Evolutionary conservation across 139 green algal species (phyloP).

Genomic region (Asterochloris erici): DNA sequence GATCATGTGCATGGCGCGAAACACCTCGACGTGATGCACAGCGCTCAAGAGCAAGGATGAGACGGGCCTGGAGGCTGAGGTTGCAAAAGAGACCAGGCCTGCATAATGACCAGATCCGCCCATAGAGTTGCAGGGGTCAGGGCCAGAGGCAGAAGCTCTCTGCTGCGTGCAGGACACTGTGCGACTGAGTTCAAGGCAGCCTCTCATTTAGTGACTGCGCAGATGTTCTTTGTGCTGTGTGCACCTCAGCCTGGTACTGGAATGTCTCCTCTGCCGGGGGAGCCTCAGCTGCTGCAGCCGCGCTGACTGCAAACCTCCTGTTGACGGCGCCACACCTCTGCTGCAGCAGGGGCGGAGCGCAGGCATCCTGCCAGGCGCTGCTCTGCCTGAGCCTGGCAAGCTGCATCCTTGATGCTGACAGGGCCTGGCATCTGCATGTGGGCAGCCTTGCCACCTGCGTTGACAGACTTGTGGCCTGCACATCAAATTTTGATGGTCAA

Average conservation of each 20-base stretch:
- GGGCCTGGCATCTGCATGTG: too few relatives aligned
- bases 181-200: background rate
- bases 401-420: too few relatives aligned
- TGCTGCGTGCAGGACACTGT: background rate
- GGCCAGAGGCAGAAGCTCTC: background rate
- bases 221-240: background rate
- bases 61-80: background rate
- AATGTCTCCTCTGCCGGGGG: slow-evolving; percentile 34
- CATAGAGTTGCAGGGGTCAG: background rate
- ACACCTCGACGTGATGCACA: background rate
- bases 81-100: background rate
- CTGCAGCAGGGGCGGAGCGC: background rate
- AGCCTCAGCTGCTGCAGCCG: background rate
- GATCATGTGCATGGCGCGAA: background rate
- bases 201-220: background rate
- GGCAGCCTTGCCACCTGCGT: too few relatives aligned
- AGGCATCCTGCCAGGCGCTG: background rate
- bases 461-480: too few relatives aligned
- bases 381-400: too few relatives aligned
- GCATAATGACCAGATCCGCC: background rate
- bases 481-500: too few relatives aligned
- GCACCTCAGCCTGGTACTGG: slow-evolving; percentile 49
- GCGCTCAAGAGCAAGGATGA: background rate
- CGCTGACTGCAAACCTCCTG: background rate
- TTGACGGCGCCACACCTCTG: background rate